Evolutionary conservation across 2,329 filamentous ascomycete species (phyloP).

Genomic region (Seiridium cupressi): DNA sequence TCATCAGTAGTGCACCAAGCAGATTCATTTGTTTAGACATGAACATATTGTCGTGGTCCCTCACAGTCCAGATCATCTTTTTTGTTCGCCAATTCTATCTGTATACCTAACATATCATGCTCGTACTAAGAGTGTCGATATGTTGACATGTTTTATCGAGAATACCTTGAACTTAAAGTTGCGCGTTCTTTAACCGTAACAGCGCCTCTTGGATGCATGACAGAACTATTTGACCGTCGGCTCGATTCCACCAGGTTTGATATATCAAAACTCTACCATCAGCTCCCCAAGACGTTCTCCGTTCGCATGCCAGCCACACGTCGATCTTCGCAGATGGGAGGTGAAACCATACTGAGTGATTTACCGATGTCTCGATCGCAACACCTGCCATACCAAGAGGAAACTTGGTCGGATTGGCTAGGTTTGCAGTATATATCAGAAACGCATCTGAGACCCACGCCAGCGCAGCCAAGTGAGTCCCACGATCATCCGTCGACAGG

Average conservation of each 20-base stretch:
- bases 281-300: conserved; percentile 13
- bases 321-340: conserved; percentile 9
- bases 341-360: conserved; percentile 15
- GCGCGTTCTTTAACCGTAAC: conserved; percentile 10
- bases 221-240: conserved; percentile 12
- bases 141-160: too few relatives aligned
- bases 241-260: conserved; percentile 11
- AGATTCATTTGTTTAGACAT: too few relatives aligned
- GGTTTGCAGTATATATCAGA: conserved; percentile 9
- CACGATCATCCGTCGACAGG: neutral
- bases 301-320: conserved; percentile 13
- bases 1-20: too few relatives aligned
- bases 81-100: too few relatives aligned
- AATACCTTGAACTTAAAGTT: neutral
- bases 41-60: too few relatives aligned
- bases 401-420: conserved; percentile 3
- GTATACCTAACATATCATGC: too few relatives aligned
- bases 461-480: conserved; percentile 6
- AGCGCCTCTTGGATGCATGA: conserved; percentile 13
- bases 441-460: conserved; percentile 8
- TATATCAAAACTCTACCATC: conserved; percentile 14
- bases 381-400: neutral
- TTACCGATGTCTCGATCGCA: conserved; percentile 9
- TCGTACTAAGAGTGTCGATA: too few relatives aligned
- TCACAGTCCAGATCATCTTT: too few relatives aligned